Base-by-base conservation (phyloP, 371 early-diverging fungal genomes). In the Funneliformis caledonium region DNA sequence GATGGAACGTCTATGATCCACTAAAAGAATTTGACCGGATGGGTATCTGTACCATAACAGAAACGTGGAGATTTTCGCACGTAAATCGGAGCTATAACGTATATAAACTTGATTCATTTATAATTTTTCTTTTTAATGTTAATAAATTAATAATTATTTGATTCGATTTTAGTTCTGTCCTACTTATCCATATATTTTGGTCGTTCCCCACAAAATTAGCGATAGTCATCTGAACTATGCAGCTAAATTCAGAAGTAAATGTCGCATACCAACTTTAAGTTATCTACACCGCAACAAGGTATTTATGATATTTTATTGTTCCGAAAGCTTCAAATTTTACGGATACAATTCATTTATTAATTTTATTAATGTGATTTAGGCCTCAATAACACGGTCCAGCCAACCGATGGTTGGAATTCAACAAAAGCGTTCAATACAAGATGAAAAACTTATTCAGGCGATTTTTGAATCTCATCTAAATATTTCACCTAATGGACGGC, bases 391-490 rank as follows among this genome's bases (percentile, higher is more conserved):
- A 42, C 91, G 99, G 52, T 94, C 95, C 19, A 94, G 96, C 78
- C 98, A 99, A 83, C 98, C 99, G 0, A 89, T 99, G 87, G 96
- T 96, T 48, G 99, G 99, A 1, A 88, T 99, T 37, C 94, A 95
- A 81, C 94, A 94, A 83, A 95, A 94, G 76, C 91, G 99, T 65
- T 97, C 97, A 1, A 92, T 97, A 62, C 98, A 99, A 86, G 99
- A 99, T 82, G 99, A 99, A 81, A 96, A 96, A 86, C 88, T 99
- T 33, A 92, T 97, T 37, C 97, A 98, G 82, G 93, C 93, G 60
- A 95, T 97, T 37, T 94, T 97, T 86, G 85, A 89, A 75, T 88
- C 89, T 42, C 89, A 90, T 78, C 85, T 88, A 12, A n/a, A n/a
- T 16, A 83, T 84, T 19, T 83, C 82, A 16, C 84, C 86, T 2